A percentile compares a stretch with the other conserved stretches of the same genome.
Evolutionary conservation across 2,329 filamentous ascomycete genomes (phyloP).

Genomic region (Fusarium mexicanum): DNA sequence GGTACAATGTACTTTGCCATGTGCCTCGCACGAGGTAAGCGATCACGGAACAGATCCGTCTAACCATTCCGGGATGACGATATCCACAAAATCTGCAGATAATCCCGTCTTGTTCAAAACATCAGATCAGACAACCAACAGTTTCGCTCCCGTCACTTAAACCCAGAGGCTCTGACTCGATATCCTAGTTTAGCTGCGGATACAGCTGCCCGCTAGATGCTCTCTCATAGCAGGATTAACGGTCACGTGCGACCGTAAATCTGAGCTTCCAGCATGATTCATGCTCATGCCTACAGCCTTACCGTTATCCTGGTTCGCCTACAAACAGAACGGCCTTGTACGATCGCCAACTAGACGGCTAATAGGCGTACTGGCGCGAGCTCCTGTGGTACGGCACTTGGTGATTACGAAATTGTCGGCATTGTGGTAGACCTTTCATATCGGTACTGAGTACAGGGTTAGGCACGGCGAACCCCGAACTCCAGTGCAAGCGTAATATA

Average conservation of each 20-base stretch:
- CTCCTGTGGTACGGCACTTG: slow-evolving; percentile 27
- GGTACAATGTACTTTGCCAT: slow-evolving; percentile 44
- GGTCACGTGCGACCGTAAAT: background rate
- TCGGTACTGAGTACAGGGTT: slow-evolving; percentile 7
- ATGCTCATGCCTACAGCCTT: slow-evolving; percentile 22
- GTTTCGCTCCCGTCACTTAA: background rate
- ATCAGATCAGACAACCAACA: slow-evolving; percentile 10
- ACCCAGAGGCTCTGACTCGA: background rate
- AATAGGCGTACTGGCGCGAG: background rate
- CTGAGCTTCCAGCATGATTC: background rate
- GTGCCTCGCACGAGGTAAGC: slow-evolving; percentile 36
- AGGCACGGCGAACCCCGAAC: slow-evolving; percentile 25
- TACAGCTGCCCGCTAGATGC: background rate
- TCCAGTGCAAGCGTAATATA: slow-evolving; percentile 8
- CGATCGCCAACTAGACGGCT: slow-evolving; percentile 7
- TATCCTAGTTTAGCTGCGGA: background rate
- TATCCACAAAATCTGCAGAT: slow-evolving; percentile 30
- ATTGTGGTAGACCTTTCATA: slow-evolving; percentile 15
- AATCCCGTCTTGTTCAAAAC: slow-evolving; percentile 3
- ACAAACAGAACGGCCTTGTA: slow-evolving; percentile 5
- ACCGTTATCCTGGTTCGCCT: slow-evolving; percentile 2
- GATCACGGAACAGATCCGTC: slow-evolving; percentile 37
- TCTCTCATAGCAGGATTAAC: background rate
- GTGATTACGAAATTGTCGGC: slow-evolving; percentile 8
- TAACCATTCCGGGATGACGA: slow-evolving; percentile 34